A percentile compares a stretch with the other conserved stretches of the same genome.
Evolutionary conservation across 2,329 filamentous ascomycete genomes (phyloP).

Genomic region (Lachnum nothofagi): DNA sequence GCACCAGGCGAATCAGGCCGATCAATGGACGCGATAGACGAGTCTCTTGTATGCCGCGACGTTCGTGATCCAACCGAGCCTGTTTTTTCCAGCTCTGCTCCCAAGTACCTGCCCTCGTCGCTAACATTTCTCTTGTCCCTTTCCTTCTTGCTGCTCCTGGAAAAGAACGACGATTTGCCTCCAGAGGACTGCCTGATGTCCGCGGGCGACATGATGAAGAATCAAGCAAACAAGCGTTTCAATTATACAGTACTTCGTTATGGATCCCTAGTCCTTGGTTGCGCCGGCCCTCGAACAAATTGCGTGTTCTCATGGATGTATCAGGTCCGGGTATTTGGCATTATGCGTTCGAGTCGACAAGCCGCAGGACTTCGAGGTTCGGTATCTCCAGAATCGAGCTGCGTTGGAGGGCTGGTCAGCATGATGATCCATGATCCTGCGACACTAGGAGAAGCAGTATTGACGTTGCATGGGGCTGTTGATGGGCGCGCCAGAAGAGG

Average conservation of each 20-base stretch:
- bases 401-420: constrained; percentile 20
- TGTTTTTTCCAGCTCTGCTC: constrained; percentile 53
- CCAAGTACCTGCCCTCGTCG: constrained; percentile 52
- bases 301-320: constrained; percentile 26
- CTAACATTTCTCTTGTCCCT: constrained; percentile 51
- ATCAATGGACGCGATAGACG: constrained; percentile 68
- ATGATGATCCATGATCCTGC: constrained; percentile 23
- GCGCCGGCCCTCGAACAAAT: constrained; percentile 21
- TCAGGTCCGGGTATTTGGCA: constrained; percentile 24
- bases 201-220: constrained; percentile 53
- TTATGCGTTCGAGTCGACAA: constrained; percentile 23
- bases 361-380: constrained; percentile 2
- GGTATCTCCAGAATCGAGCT: constrained; percentile 15
- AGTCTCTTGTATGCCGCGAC: constrained; percentile 70
- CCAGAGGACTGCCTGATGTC: constrained; percentile 71
- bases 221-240: constrained; percentile 12
- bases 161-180: constrained; percentile 82
- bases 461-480: constrained; percentile 1
- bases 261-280: constrained; percentile 15
- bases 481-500: constrained; percentile 5
- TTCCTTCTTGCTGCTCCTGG: constrained; percentile 77
- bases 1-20: constrained; percentile 57
- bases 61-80: constrained; percentile 61
- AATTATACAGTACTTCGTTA: constrained; percentile 15
- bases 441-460: constrained; percentile 16